Evolutionary conservation across 2,329 filamentous ascomycete species (phyloP).

Genomic region (Cladophialophora psammophila): DNA sequence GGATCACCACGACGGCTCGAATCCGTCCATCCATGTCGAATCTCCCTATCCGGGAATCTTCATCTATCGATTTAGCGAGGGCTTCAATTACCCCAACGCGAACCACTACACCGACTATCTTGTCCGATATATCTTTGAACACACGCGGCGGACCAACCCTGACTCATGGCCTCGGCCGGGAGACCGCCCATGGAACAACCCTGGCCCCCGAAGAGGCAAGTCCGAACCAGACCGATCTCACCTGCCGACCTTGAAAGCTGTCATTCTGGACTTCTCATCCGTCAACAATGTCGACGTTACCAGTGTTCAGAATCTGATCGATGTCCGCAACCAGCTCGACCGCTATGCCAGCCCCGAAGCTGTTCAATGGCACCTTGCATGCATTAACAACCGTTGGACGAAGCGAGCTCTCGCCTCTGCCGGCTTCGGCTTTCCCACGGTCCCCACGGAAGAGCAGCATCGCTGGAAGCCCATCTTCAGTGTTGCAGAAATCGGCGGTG

Average conservation of each 20-base stretch:
- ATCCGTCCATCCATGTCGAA: slow-evolving; percentile 80
- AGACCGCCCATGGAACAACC: slow-evolving; percentile 95
- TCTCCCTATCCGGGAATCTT: slow-evolving; percentile 90
- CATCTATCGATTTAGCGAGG: slow-evolving; percentile 93
- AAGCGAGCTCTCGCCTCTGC: slow-evolving; percentile 86
- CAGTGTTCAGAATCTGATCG: slow-evolving; percentile 88
- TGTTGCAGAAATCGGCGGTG: slow-evolving; percentile 83
- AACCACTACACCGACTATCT: slow-evolving; percentile 86
- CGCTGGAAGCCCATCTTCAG: slow-evolving; percentile 96
- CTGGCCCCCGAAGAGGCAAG: slow-evolving; percentile 71
- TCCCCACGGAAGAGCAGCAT: slow-evolving; percentile 59
- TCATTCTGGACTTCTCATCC: slow-evolving; percentile 91
- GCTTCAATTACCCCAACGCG: slow-evolving; percentile 95
- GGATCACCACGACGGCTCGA: slow-evolving; percentile 86
- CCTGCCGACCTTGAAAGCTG: slow-evolving; percentile 78
- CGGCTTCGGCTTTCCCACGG: slow-evolving; percentile 84
- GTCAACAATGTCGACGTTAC: slow-evolving; percentile 96
- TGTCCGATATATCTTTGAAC: slow-evolving; percentile 69
- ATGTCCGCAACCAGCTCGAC: slow-evolving; percentile 93
- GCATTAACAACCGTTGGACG: slow-evolving; percentile 92
- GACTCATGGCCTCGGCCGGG: slow-evolving; percentile 69
- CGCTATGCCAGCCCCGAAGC: slow-evolving; percentile 78
- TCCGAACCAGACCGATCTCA: slow-evolving; percentile 56
- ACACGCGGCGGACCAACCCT: slow-evolving; percentile 78
- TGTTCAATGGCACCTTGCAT: slow-evolving; percentile 96